phyloP scores from a whole-genome alignment of 495 filamentous ascomycete species.

The Staphylotrichum tortipilum region DNA sequence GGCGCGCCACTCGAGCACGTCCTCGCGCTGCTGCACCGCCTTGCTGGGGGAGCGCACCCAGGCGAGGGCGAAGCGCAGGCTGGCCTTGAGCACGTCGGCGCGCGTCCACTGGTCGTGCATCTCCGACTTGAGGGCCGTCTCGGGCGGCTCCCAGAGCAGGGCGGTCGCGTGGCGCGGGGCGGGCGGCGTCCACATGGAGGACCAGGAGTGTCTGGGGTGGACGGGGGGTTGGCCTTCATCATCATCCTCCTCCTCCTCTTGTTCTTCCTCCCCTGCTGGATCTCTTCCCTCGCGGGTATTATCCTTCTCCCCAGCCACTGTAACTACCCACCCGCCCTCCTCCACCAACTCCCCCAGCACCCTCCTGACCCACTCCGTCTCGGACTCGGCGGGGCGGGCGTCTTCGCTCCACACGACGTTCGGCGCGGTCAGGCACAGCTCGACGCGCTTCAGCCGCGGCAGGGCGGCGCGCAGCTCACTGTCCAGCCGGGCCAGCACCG shows the following conservation, averaged over 20 bases:
- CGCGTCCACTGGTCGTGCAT: not conserved
- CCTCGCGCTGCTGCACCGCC: not conserved
- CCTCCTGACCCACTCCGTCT: not conserved
- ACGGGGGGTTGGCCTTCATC: no score
- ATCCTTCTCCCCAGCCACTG: not conserved
- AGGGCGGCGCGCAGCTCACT: not conserved
- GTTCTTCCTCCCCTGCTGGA: not conserved
- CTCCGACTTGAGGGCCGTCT: not conserved
- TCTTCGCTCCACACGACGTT: not conserved
- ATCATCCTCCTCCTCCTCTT: not conserved
- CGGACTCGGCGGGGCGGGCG: not conserved
- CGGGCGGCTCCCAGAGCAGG: not conserved
- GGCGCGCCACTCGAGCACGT: not conserved
- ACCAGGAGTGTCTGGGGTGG: not conserved
- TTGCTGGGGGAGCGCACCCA: slow-evolving; percentile 1
- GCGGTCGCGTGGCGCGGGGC: not conserved
- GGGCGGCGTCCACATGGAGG: not conserved
- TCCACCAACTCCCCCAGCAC: not conserved
- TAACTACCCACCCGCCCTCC: not conserved
- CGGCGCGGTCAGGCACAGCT: not conserved
- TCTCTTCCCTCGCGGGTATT: no score
- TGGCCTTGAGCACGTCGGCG: not conserved
- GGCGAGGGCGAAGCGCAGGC: not conserved
- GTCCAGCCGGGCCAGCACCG: not conserved
- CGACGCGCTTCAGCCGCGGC: not conserved